Conservation (phyloP, 495 filamentous ascomycete genomes). For the Talaromyces stipitatus region DNA sequence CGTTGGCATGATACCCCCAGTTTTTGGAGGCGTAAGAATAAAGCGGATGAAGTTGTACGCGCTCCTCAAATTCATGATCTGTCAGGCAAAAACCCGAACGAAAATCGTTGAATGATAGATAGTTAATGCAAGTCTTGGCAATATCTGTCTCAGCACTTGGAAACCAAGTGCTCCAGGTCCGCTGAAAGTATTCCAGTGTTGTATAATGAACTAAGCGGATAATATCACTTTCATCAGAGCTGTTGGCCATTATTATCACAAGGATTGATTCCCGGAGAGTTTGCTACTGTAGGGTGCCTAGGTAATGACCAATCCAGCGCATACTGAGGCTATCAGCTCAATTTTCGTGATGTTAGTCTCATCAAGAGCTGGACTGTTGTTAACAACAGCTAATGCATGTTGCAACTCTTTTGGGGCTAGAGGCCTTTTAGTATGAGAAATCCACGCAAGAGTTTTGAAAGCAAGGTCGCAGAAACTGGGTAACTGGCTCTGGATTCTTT, state of each 20-base stretch:
- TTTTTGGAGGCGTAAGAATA: constrained; percentile 31
- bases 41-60: constrained; percentile 17
- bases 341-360: constrained; percentile 26
- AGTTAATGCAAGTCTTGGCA: constrained; percentile 14
- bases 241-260: too few species aligned
- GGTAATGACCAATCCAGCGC: constrained; percentile 43
- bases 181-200: constrained; percentile 42
- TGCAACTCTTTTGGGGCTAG: constrained; percentile 36
- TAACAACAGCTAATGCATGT: constrained; percentile 38
- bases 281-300: too few species aligned
- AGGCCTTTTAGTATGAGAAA: constrained; percentile 27
- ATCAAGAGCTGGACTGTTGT: constrained; percentile 21
- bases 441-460: constrained; percentile 22
- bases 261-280: too few species aligned
- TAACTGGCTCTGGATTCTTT: constrained; percentile 19
- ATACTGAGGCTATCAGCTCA: constrained; percentile 34
- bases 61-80: constrained; percentile 13
- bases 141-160: constrained; percentile 13
- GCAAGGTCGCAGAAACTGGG: constrained; percentile 22
- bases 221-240: constrained; percentile 23
- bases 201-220: constrained; percentile 47
- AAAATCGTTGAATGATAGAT: constrained; percentile 17
- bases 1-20: constrained; percentile 26
- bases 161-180: constrained; percentile 3
- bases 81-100: neutral